phyloP scores from a whole-genome alignment of 2,329 filamentous ascomycete genomes.

The Pseudocercospora fijiensis region DNA sequence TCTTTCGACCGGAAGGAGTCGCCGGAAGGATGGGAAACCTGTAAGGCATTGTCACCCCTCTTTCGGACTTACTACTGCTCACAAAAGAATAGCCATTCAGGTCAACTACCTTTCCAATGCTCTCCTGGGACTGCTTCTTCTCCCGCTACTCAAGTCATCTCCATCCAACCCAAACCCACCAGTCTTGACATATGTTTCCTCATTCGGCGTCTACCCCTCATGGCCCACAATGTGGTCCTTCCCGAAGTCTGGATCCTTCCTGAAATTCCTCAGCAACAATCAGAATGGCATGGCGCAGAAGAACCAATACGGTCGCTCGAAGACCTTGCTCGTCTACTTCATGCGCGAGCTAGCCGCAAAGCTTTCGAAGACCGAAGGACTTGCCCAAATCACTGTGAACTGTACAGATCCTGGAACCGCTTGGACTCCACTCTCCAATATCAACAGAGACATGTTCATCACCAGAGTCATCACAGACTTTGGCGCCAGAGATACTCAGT shows the following conservation, averaged over 20 bases:
- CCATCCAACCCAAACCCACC: slow-evolving; percentile 13
- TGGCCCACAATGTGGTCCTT: slow-evolving; percentile 12
- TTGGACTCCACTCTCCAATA: slow-evolving; percentile 16
- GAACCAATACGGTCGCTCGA: slow-evolving; percentile 18
- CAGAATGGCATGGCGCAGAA: slow-evolving; percentile 15
- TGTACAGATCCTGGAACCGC: slow-evolving; percentile 17
- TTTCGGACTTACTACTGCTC: background rate
- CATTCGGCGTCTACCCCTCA: slow-evolving; percentile 18
- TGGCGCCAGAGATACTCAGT: slow-evolving; percentile 12
- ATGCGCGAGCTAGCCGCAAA: slow-evolving; percentile 15
- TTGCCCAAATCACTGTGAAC: slow-evolving; percentile 11
- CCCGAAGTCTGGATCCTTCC: slow-evolving; percentile 11
- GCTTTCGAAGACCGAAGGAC: background rate
- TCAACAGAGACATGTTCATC: slow-evolving; percentile 12
- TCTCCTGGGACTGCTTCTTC: slow-evolving; percentile 6
- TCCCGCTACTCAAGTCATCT: slow-evolving; percentile 11
- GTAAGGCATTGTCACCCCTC: background rate
- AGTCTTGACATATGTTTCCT: slow-evolving; percentile 14
- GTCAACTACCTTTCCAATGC: slow-evolving; percentile 21
- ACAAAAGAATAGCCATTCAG: slow-evolving; percentile 5
- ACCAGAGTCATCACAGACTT: slow-evolving; percentile 17
- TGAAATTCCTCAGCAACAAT: slow-evolving; percentile 17
- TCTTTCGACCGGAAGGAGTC: slow-evolving; percentile 16
- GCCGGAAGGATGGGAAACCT: slow-evolving; percentile 20
- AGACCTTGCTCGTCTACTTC: slow-evolving; percentile 17